Evolutionary conservation across 306 rosid species (phyloP).

Genomic region (Medicago ruthenica): DNA sequence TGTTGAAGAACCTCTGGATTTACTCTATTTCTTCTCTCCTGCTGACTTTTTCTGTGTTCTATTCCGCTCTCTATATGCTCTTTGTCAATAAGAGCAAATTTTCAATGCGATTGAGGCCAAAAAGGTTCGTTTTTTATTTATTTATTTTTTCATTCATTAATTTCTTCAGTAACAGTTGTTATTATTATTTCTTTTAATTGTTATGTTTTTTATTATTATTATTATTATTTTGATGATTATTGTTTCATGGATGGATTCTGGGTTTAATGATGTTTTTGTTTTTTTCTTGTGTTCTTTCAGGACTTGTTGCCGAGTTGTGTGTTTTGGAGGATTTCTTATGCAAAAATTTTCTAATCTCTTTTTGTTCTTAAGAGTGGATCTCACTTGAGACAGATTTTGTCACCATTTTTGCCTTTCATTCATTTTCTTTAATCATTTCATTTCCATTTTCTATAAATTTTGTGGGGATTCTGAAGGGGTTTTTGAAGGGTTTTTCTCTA

Average conservation of each 20-base stretch:
- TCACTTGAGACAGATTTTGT: neutral
- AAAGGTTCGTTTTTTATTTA: constrained; percentile 46
- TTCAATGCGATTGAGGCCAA: constrained; percentile 94
- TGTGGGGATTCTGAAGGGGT: constrained; percentile 45
- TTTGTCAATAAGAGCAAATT: constrained; percentile 49
- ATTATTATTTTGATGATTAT: neutral
- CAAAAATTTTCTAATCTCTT: constrained; percentile 59
- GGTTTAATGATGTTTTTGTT: neutral
- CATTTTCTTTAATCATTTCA: neutral
- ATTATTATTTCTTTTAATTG: neutral
- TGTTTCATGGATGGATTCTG: no score
- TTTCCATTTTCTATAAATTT: neutral
- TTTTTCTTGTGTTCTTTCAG: constrained; percentile 46
- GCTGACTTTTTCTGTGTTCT: no score
- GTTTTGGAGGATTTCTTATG: constrained; percentile 71
- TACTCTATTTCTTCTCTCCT: no score
- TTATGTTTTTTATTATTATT: no score
- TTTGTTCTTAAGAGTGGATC: constrained; percentile 72
- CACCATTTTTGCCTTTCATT: neutral
- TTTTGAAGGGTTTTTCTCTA: constrained; percentile 47
- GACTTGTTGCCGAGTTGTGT: constrained; percentile 73
- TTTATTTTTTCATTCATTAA: no score
- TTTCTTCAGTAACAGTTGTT: no score
- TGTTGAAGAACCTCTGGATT: no score
- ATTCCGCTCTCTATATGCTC: constrained; percentile 43